phyloP scores from a whole-genome alignment of 192 early-diverging fungal genomes.

The Coemansia sp. region DNA sequence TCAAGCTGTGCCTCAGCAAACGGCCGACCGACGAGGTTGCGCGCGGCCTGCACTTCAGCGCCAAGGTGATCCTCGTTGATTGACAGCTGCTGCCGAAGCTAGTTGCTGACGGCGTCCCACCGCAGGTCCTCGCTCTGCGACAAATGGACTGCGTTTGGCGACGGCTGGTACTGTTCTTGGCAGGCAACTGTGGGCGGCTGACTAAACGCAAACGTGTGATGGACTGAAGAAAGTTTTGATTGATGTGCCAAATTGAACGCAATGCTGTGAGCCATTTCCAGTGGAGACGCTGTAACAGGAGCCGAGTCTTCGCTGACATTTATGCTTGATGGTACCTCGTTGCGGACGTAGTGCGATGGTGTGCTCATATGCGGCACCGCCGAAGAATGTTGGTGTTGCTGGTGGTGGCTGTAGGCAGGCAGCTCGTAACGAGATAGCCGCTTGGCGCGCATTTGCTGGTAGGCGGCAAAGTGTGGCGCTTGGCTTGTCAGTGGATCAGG shows the following conservation, averaged over 20 bases:
- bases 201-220: slow-evolving; percentile 2
- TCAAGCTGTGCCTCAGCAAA: slow-evolving; percentile 13
- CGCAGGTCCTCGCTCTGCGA: slow-evolving; percentile 40
- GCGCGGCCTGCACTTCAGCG: slow-evolving; percentile 33
- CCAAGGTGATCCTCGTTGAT: slow-evolving; percentile 35
- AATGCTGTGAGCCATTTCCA: slow-evolving; percentile 14
- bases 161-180: neutral
- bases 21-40: slow-evolving; percentile 15
- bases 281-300: slow-evolving; percentile 9
- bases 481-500: slow-evolving; percentile 26
- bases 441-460: slow-evolving; percentile 28
- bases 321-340: neutral
- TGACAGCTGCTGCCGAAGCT: slow-evolving; percentile 36
- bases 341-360: neutral
- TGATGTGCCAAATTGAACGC: neutral
- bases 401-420: neutral
- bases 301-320: neutral
- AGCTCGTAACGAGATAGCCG: slow-evolving; percentile 35
- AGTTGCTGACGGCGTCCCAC: slow-evolving; percentile 42
- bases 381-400: neutral
- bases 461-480: slow-evolving; percentile 39
- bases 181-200: slow-evolving; percentile 8
- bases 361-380: neutral
- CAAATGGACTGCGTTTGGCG: slow-evolving; percentile 24
- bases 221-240: neutral